A percentile compares a stretch with the other conserved stretches of the same genome.
phyloP scores from a whole-genome alignment of 148 eudicot genomes.

The Dianthus caryophyllus region DNA sequence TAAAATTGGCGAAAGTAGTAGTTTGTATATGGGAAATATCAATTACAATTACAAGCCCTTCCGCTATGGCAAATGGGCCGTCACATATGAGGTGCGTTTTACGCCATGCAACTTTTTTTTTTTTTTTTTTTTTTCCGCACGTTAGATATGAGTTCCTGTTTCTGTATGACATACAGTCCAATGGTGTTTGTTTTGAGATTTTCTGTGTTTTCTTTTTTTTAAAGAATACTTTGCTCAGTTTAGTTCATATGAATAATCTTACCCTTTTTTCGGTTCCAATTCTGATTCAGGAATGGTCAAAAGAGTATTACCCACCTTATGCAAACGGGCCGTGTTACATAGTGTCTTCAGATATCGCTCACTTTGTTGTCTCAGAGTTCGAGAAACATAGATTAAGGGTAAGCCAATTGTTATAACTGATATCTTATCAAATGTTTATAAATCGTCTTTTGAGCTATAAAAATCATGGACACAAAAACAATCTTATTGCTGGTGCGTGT shows the following conservation, averaged over 20 bases:
- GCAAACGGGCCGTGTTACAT: conserved; percentile 97
- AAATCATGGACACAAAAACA: no score
- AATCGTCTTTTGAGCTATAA: no score
- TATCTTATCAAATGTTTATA: no score
- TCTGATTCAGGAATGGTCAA: conserved; percentile 80
- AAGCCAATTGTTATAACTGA: conserved; percentile 1
- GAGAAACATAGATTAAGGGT: conserved; percentile 74
- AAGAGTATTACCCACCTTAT: conserved; percentile 83
- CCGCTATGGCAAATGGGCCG: conserved; percentile 97
- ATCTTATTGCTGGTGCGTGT: no score
- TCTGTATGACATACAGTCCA: no score
- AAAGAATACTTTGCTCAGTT: no score
- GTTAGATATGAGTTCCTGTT: no score
- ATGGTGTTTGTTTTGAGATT: neutral
- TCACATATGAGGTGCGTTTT: conserved; percentile 75
- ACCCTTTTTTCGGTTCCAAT: conserved; percentile 6
- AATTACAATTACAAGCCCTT: conserved; percentile 77
- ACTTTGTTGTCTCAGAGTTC: conserved; percentile 58
- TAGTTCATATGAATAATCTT: neutral
- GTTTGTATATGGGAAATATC: conserved; percentile 82
- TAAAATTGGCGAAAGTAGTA: conserved; percentile 44
- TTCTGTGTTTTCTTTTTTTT: no score
- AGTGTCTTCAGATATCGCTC: conserved; percentile 73
- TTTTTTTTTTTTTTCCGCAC: neutral
- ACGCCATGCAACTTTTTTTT: neutral